Base-by-base conservation (phyloP, 129 eudicot genomes). In the Lactuca sativa region DNA sequence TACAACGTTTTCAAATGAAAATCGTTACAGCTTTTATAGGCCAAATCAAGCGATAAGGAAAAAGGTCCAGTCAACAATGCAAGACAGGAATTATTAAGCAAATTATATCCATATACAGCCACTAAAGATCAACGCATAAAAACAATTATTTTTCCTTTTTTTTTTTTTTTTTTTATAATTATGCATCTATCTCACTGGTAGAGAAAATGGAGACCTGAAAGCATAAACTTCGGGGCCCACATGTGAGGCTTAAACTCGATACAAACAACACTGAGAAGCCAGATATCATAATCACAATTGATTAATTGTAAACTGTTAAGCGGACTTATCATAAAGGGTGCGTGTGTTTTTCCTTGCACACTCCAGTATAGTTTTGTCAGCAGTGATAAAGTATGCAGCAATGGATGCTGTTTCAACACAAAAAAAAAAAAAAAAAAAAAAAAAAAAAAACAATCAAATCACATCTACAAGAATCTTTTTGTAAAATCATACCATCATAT, bases 301-400 rank as follows among this genome's bases (percentile, higher is more conserved):
- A 4, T 47, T 62, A 52, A 10, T 47, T 75, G 59, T 70, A 47
- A 70, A 16, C 71, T 60, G 41, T 55, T 67, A 74, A 36, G 84
- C 40, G 17, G 84, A 51, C 76, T 81, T 85, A 17, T 75, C 54
- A 30, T 90, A 90, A 9, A 82, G 80, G 4, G 83, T 6, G 9
- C 76, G 75, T 8, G 71, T 79, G 71, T 91, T 91, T 74, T 75
- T 84, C 87, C 97, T 78, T 60, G 97, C 97, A 56, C 92, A 83
- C 66, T 86, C 97, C 90, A 87, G 68, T 53, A 91, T 91, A 34
- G 97, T 91, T 80, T 88, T 91, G 81, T 91, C 95, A 56, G 95
- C 97, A 15, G 92, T 83, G 75, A 91, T 78, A 75, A 91, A 91
- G 82, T 85, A 91, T 43, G 92, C 86, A 30, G 97, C 95, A 65